Evolutionary conservation across 306 rosid genomes (phyloP).

Genomic region (Cicer pinnatifidum): DNA sequence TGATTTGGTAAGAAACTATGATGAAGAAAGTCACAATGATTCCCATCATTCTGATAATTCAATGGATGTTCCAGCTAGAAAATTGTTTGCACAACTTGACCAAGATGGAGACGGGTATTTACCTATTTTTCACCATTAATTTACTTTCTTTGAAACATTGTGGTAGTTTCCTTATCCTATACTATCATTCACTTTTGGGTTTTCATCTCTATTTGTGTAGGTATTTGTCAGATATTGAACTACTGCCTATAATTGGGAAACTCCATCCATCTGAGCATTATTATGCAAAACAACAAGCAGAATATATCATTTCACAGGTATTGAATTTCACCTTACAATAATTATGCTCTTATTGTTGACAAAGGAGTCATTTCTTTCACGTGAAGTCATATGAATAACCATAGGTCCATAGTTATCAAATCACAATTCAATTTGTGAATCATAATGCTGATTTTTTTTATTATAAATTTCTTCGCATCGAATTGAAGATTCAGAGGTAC

Average conservation of each 20-base stretch:
- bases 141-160: conserved; percentile 25
- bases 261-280: conserved; percentile 96
- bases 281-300: conserved; percentile 94
- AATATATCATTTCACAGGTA: conserved; percentile 90
- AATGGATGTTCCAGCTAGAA: conserved; percentile 77
- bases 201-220: conserved; percentile 52
- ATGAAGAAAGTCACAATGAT: conserved; percentile 72
- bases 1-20: conserved; percentile 93
- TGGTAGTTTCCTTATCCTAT: conserved; percentile 36
- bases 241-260: conserved; percentile 82
- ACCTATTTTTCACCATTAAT: conserved; percentile 36
- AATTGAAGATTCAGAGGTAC: background rate
- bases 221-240: conserved; percentile 72
- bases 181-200: conserved; percentile 37
- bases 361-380: background rate
- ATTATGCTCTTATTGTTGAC: conserved; percentile 1
- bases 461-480: background rate
- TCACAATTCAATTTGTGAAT: background rate
- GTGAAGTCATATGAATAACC: background rate
- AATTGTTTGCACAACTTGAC: conserved; percentile 81
- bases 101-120: conserved; percentile 88
- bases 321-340: conserved; percentile 24
- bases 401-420: background rate
- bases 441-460: background rate
- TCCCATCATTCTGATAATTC: conserved; percentile 63